Base-by-base conservation (phyloP, 73 alveolate genomes). In the Vitrella brassicaformis region DNA sequence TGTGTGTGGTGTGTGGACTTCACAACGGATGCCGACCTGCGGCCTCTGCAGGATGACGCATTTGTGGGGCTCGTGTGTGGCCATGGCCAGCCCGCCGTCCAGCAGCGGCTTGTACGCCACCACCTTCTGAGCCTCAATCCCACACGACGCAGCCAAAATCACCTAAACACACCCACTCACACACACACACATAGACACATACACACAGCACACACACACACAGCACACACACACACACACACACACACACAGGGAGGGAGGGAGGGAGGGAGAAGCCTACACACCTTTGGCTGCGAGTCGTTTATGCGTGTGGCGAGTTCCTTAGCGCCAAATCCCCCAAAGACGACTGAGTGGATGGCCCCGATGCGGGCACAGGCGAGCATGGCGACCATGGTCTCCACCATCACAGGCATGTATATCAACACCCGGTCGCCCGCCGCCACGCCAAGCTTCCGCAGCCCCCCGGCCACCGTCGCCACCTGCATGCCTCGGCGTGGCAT, bases 351-450 rank as follows among this genome's bases (percentile, higher is more conserved):
- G 81, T 96, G 99, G 47, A 94, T 90, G 0, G 99, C 99, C 0
- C 99, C 99, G 64, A 96, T 81, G 74, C 99, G 85, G 22, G 98
- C 93, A 70, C 98, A 91, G 22, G 99, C 96, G 46, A 95, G 81
- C 99, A 94, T 94, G 28, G 95, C 92, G 69, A 94, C 87, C 28
- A 92, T 90, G n/a, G 97, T 97, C 83, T 93, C 99, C 1, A 99
- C 99, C 19, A 96, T 92, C 96, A 96, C 93, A 0, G 99, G 99
- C 99, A 95, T 95, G 89, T 95, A 95, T 47, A 95, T 89, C 28
- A 96, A 76, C 27, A 95, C 94, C 85, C 97, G 70, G 76, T 94
- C 39, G 18, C 31, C 18, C 75, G 31, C 25, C 39, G 26, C 25
- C 1, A 25, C 0, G 18, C 75, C 31, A 30, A 26, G 27, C n/a